These are phyloP conservation scores for Guillardia theta DNA, from an alignment of 78 protist species.

Conservation along the genomic window DNA sequence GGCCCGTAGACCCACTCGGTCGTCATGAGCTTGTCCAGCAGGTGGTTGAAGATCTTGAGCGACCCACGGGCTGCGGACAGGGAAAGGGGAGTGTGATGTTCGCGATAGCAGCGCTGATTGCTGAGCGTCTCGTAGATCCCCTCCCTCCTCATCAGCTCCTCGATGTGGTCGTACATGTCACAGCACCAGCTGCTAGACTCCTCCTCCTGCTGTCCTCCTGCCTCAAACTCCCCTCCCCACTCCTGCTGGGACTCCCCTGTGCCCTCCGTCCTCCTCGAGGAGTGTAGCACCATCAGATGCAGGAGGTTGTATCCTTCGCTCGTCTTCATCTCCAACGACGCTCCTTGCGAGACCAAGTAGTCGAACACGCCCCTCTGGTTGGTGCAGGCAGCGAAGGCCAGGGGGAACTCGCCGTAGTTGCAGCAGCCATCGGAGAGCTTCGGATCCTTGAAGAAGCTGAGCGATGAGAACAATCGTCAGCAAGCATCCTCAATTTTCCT, in stretches of 20 bases:
- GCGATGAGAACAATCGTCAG: no score
- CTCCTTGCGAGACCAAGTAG: not conserved
- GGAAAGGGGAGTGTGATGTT: not conserved
- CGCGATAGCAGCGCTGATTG: no score
- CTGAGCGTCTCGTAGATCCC: not conserved
- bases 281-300: not conserved
- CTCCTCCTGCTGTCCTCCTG: not conserved
- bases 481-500: no score
- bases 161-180: not conserved
- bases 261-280: not conserved
- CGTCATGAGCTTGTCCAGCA: not conserved
- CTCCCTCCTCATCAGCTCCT: not conserved
- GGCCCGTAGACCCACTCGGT: constrained; percentile 18
- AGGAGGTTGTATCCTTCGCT: not conserved
- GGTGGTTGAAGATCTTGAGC: constrained; percentile 1
- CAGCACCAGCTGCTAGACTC: not conserved
- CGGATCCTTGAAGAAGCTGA: constrained; percentile 3
- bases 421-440: not conserved
- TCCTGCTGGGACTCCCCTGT: not conserved
- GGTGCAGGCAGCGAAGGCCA: constrained; percentile 29
- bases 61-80: not conserved
- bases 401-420: not conserved
- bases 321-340: not conserved
- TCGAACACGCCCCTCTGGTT: not conserved
- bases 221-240: not conserved